A percentile compares a stretch with the other conserved stretches of the same genome.
Evolutionary conservation across 176 grass and related monocot genomes (phyloP).

Genomic region (Oryza glumipatula): DNA sequence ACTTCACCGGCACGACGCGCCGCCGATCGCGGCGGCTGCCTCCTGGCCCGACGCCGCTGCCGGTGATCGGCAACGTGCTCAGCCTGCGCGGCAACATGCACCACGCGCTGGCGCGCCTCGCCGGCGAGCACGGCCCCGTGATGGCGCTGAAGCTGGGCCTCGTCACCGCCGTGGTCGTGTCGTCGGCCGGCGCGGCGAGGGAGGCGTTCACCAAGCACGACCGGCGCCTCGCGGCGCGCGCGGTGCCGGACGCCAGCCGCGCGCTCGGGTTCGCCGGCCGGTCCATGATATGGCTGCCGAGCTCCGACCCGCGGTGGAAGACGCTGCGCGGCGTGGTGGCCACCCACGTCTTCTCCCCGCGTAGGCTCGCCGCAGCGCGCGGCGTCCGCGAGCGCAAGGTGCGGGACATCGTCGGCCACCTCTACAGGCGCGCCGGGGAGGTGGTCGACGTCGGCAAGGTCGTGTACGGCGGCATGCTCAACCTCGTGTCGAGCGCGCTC

Average conservation of each 20-base stretch:
- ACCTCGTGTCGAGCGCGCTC: background rate
- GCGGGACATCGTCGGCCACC: background rate
- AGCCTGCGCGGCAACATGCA: slow-evolving; percentile 14
- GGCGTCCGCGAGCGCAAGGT: slow-evolving; percentile 1
- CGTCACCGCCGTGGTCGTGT: slow-evolving; percentile 28
- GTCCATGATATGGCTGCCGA: slow-evolving; percentile 20
- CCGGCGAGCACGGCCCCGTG: slow-evolving; percentile 22
- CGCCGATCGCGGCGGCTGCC: background rate
- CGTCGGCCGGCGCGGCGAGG: slow-evolving; percentile 6
- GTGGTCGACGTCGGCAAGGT: background rate
- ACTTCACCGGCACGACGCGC: too few species aligned
- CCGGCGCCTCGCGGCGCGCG: background rate
- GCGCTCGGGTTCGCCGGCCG: background rate
- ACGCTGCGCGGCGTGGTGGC: slow-evolving; percentile 15
- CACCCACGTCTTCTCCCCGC: slow-evolving; percentile 22
- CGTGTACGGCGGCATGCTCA: slow-evolving; percentile 4
- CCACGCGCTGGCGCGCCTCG: slow-evolving; percentile 27
- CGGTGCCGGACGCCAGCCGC: background rate
- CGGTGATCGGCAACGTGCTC: slow-evolving; percentile 37
- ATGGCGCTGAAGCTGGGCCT: slow-evolving; percentile 26
- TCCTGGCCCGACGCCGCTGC: slow-evolving; percentile 33
- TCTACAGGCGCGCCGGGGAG: background rate
- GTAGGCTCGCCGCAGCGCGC: background rate
- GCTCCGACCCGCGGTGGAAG: background rate
- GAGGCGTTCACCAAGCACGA: slow-evolving; percentile 31